These are phyloP conservation scores for Echeveria elegans DNA, from an alignment of 164 flowering plant genomes.

Conservation along the genomic window DNA sequence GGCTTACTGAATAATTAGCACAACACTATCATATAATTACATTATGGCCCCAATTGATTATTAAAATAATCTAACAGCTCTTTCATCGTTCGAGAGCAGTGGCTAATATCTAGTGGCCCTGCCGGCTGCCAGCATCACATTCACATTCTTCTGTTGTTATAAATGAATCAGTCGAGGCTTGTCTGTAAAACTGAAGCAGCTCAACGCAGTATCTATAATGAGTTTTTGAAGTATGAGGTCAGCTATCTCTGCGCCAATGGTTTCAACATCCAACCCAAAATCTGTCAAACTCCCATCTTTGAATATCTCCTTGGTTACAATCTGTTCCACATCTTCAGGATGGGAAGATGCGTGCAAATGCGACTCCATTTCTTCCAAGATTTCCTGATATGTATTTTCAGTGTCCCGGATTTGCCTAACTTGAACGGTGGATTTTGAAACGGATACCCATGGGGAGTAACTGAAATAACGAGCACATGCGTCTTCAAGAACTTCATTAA, in stretches of 20 bases:
- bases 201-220: slow-evolving; percentile 45
- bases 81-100: no score
- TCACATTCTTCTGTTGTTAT: no score
- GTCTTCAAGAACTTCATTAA: slow-evolving; percentile 69
- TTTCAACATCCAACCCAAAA: slow-evolving; percentile 35
- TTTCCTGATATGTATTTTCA: slow-evolving; percentile 33
- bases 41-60: no score
- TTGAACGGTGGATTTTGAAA: slow-evolving; percentile 27
- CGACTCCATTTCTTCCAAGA: slow-evolving; percentile 49
- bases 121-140: no score
- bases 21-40: no score
- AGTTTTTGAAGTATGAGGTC: slow-evolving; percentile 52
- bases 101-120: no score
- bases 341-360: slow-evolving; percentile 27
- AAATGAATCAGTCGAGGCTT: neutral
- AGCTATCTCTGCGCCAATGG: slow-evolving; percentile 40
- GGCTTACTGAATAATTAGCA: no score
- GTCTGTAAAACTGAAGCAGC: slow-evolving; percentile 15
- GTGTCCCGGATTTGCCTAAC: slow-evolving; percentile 34
- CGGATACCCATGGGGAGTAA: slow-evolving; percentile 36
- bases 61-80: no score
- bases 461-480: slow-evolving; percentile 35
- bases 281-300: slow-evolving; percentile 59
- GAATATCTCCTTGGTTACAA: slow-evolving; percentile 55
- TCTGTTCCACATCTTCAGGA: slow-evolving; percentile 51